Base-by-base conservation (phyloP, 495 filamentous ascomycete species). In the Talaromyces thailandensis region DNA sequence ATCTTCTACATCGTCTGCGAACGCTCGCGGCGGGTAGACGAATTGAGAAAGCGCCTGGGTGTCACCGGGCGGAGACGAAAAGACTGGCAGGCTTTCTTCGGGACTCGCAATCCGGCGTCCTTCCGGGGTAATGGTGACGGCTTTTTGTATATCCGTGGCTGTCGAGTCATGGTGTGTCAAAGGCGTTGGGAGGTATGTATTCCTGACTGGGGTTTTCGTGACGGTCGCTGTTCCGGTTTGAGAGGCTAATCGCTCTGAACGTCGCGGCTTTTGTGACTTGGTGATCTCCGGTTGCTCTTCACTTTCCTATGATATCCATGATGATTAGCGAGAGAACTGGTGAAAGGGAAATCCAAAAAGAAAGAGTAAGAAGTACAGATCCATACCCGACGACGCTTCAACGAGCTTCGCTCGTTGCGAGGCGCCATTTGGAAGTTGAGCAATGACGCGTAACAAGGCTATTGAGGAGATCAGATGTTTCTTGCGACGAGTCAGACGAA, bases 1-100 rank as follows among this genome's bases (percentile, higher is more conserved):
- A 70, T 97, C 91, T 56, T 89, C 83, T 0, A 95, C 91, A 45
- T 93, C 90, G 57, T 91, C 86, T 7, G 88, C 88, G 24, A 91
- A 82, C 35, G 85, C 82, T n/a, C 83, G 79, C 5, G 90, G 84
- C 2, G 89, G 87, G 58, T 89, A 85, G 25, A 90, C 74, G 70
- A 89, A 90, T 75, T 98, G 94, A 8, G 90, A 93, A 43, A 83
- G 78, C 0, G 81, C 80, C 66, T 89, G 86, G 0, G 86, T 89
- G 67, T 89, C 86, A 23, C 71, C 74, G 2, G 84, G 85, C 2
- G 85, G 84, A 11, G 87, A 88, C 3, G 88, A 88, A 23, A 89
- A 84, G 25, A 84, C 81, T 67, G 90, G 88, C 2, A 82, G 84
- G 48, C 82, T 77, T 59, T 85, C 81, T 11, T 84, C 81, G 40